Base-by-base conservation (phyloP, 2,329 filamentous ascomycete genomes). In the Trichoderma pleuroti region DNA sequence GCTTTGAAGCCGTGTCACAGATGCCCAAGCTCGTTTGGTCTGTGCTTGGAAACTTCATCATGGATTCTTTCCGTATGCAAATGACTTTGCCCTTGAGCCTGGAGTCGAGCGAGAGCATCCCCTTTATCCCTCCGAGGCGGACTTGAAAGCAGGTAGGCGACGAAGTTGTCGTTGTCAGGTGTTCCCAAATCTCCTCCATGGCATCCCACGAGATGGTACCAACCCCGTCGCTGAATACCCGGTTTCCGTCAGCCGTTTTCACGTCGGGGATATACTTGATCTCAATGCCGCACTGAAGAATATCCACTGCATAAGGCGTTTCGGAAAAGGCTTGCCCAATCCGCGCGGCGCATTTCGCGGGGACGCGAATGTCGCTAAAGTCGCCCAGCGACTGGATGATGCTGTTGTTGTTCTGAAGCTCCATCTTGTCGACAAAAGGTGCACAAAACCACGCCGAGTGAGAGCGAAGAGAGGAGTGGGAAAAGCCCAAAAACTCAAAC, bases 181-280 rank as follows among this genome's bases (percentile, higher is more conserved):
- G 76, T 1, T 81, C 78, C 85, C 89, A 91, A 3, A 94, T 86
- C n/a, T 83, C 83, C 16, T 86, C 78, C 62, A 91, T 81, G 0
- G 93, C 83, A 0, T 82, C 82, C 12, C 74, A 76, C 0, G 93
- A 95, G 6, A 96, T 87, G 0, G 89, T 93, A 0, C 93, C 93
- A 1, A 93, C 91, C 1, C 93, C 93, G 76, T 96, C 93, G 72
- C 91, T 94, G 77, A 96, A 97, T 0, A 90, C 84, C 5, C 89
- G 85, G 0, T 79, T 81, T 12, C 86, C 80, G 36, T 83, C 81
- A 0, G 62, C 56, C 2, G 82, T 86, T 71, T 85, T 82, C 1
- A 93, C 82, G 71, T 92, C 89, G 0, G 77, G 73, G 0, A 90
- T 84, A 1, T 72, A 57, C 0, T 72, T 62, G 7, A 78, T 74